phyloP scores from a whole-genome alignment of 768 basidiomycete species.

The Leccinum subgranulosum region DNA sequence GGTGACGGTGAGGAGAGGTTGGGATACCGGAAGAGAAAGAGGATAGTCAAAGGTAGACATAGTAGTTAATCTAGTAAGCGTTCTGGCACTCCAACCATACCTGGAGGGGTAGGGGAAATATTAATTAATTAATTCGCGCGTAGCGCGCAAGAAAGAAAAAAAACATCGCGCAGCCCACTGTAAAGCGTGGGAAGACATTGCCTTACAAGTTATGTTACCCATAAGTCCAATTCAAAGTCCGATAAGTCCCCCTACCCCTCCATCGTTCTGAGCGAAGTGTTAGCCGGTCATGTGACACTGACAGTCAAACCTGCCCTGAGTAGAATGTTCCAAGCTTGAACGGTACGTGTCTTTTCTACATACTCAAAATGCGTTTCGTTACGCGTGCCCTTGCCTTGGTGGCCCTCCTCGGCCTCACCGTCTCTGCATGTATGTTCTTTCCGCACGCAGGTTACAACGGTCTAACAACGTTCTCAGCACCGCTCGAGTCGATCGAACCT shows the following conservation, averaged over 20 bases:
- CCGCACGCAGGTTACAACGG: neutral
- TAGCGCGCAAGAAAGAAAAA: too few species aligned
- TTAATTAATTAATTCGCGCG: too few species aligned
- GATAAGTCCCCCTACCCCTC: too few species aligned
- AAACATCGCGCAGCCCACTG: too few species aligned
- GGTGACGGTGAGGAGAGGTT: constrained; percentile 63
- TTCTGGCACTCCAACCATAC: too few species aligned
- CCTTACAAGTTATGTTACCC: too few species aligned
- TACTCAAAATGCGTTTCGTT: constrained; percentile 34
- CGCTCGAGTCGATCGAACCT: constrained; percentile 41
- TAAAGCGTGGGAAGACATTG: too few species aligned
- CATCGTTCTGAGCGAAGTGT: too few species aligned
- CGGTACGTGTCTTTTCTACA: neutral
- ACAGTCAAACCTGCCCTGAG: constrained; percentile 33
- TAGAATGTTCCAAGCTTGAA: constrained; percentile 11
- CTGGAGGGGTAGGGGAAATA: too few species aligned
- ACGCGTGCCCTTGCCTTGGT: constrained; percentile 26
- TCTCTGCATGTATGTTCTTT: constrained; percentile 27
- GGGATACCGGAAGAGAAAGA: constrained; percentile 44
- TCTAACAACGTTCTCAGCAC: constrained; percentile 17
- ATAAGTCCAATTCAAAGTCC: too few species aligned
- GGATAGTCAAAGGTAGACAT: constrained; percentile 28
- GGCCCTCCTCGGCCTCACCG: constrained; percentile 29
- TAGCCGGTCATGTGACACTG: constrained; percentile 20
- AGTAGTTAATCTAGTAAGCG: neutral